Percentiles rank a stretch among this genome's conserved stretches.
These are phyloP conservation scores for Amanita polypyramis DNA, from an alignment of 768 basidiomycete species.

Conservation along the genomic window DNA sequence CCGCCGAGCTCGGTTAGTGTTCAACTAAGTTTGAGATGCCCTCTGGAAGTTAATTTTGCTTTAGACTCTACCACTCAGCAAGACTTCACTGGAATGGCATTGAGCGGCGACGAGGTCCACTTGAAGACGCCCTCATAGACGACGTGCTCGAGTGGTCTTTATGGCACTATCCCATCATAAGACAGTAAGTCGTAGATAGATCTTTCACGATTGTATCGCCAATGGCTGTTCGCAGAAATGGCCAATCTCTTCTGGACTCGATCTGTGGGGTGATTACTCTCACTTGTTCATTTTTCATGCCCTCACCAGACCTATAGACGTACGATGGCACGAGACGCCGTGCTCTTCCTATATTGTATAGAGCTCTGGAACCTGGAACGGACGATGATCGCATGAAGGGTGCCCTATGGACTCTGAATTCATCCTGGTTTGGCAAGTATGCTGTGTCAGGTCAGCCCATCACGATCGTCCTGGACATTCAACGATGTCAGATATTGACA, in stretches of 20 bases:
- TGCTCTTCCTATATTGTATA: conserved; percentile 47
- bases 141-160: conserved; percentile 68
- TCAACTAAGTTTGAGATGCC: not conserved
- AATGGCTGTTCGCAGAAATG: conserved; percentile 21
- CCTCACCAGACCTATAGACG: conserved; percentile 23
- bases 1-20: conserved; percentile 48
- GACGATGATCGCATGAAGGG: conserved; percentile 94
- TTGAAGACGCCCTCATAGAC: conserved; percentile 58
- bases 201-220: conserved; percentile 10
- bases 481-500: not conserved
- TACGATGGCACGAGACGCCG: conserved; percentile 63
- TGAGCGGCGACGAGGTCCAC: conserved; percentile 48
- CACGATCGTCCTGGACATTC: not conserved
- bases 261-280: conserved; percentile 32
- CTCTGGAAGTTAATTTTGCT: not conserved
- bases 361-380: conserved; percentile 50
- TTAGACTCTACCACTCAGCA: conserved; percentile 54
- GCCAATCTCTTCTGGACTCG: conserved; percentile 39
- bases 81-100: conserved; percentile 64
- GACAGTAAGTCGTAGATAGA: conserved; percentile 25
- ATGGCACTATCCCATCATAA: conserved; percentile 59
- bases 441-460: conserved; percentile 32
- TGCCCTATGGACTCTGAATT: conserved; percentile 69
- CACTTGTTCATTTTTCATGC: not conserved
- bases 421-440: conserved; percentile 51